Percentiles rank a stretch among this genome's conserved stretches.
Evolutionary conservation across 2,329 filamentous ascomycete genomes (phyloP).

Genomic region (Blastomyces emzantsi): DNA sequence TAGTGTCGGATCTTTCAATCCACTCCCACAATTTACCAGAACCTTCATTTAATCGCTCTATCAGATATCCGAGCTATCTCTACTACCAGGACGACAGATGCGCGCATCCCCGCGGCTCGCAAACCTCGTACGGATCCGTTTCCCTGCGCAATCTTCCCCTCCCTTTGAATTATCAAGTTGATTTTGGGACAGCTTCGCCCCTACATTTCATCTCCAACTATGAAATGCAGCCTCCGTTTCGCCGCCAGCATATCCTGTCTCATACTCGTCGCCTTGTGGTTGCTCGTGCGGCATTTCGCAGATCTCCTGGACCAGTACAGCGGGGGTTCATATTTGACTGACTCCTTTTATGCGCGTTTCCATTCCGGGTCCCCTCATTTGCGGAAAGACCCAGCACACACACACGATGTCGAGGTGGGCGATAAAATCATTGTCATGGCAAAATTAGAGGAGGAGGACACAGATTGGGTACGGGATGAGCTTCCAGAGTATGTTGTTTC

Average conservation of each 20-base stretch:
- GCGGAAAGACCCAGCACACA: conserved; percentile 2
- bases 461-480: conserved; percentile 37
- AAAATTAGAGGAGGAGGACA: conserved; percentile 35
- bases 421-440: conserved; percentile 41
- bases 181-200: neutral
- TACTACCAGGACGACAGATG: neutral
- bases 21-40: neutral
- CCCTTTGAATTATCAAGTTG: neutral
- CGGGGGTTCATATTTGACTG: conserved; percentile 29
- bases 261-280: conserved; percentile 23
- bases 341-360: conserved; percentile 22
- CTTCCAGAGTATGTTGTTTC: conserved; percentile 37
- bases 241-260: conserved; percentile 20
- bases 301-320: conserved; percentile 31
- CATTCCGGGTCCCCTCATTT: conserved; percentile 2
- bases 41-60: neutral
- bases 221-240: conserved; percentile 27
- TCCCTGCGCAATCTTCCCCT: neutral
- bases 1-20: neutral
- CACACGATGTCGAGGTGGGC: conserved; percentile 12
- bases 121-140: neutral
- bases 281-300: conserved; percentile 26
- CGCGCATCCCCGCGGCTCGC: neutral
- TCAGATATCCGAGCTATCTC: too few species aligned
- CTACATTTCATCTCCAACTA: conserved; percentile 16